A percentile compares a stretch with the other conserved stretches of the same genome.
Conservation (phyloP, 371 early-diverging fungal genomes). For the Cokeromyces recurvatus region DNA sequence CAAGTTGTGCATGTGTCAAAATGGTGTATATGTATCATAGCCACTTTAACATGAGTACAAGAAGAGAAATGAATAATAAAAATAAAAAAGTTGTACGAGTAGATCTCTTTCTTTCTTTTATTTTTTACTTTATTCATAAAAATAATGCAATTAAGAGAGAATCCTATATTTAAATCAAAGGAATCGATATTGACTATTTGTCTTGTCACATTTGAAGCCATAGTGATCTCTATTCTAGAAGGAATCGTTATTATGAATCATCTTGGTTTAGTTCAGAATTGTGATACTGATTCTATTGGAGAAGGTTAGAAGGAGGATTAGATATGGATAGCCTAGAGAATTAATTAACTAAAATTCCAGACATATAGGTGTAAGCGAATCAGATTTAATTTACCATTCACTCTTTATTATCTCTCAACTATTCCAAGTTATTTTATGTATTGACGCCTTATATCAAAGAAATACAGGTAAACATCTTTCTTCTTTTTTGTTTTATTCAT, state of each 20-base stretch:
- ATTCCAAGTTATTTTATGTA: constrained; percentile 41
- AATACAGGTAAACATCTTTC: constrained; percentile 34
- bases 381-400: constrained; percentile 50
- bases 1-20: too few species aligned
- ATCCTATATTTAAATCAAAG: constrained; percentile 25
- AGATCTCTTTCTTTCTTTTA: too few species aligned
- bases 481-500: background rate
- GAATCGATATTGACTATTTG: constrained; percentile 25
- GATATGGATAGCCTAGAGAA: too few species aligned
- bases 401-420: constrained; percentile 45
- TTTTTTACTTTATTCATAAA: too few species aligned
- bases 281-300: constrained; percentile 6
- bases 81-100: too few species aligned
- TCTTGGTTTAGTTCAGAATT: constrained; percentile 31
- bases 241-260: constrained; percentile 43
- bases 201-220: constrained; percentile 30
- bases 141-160: constrained; percentile 13
- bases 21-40: too few species aligned
- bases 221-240: constrained; percentile 39
- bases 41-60: too few species aligned
- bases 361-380: constrained; percentile 47
- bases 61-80: too few species aligned
- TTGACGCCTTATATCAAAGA: constrained; percentile 41
- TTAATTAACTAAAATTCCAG: too few species aligned
- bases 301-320: constrained; percentile 7